Percentiles rank a stretch among this genome's conserved stretches.
Evolutionary conservation across 441 rosid species (phyloP).

Genomic region (Populus trichocarpa): DNA sequence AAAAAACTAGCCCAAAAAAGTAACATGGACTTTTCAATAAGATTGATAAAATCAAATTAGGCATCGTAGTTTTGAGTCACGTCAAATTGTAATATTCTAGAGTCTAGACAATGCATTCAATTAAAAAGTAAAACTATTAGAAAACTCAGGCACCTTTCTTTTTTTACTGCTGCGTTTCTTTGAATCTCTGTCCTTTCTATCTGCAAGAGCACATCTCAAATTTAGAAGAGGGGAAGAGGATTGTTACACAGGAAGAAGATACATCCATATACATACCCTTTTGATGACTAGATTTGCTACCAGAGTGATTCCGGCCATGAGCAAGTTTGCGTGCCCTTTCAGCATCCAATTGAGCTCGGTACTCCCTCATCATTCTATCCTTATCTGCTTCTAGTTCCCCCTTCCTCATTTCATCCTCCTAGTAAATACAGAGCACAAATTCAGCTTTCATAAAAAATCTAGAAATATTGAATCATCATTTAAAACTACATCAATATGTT

Average conservation of each 20-base stretch:
- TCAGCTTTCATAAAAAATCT: neutral
- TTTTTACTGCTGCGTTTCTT: constrained; percentile 75
- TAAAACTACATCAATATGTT: neutral
- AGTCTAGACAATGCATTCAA: neutral
- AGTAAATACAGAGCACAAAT: constrained; percentile 18
- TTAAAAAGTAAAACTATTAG: neutral
- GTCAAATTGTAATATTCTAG: neutral
- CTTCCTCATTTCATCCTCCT: constrained; percentile 90
- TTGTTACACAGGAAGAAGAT: constrained; percentile 10
- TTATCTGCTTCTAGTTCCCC: constrained; percentile 91
- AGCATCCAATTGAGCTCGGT: constrained; percentile 98
- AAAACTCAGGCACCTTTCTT: constrained; percentile 66
- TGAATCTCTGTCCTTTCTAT: constrained; percentile 72
- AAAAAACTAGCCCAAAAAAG: neutral
- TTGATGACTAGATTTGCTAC: constrained; percentile 47
- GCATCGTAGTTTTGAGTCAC: neutral
- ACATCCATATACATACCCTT: constrained; percentile 42
- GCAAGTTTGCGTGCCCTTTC: constrained; percentile 92
- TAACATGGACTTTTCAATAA: neutral
- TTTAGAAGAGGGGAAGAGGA: constrained; percentile 12
- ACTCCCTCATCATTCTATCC: constrained; percentile 95
- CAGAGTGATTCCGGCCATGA: constrained; percentile 80
- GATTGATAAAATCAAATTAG: neutral
- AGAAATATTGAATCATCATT: neutral
- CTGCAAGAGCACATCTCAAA: constrained; percentile 39